Base-by-base conservation (phyloP, 2,329 filamentous ascomycete genomes). In the Orbilia quercus region DNA sequence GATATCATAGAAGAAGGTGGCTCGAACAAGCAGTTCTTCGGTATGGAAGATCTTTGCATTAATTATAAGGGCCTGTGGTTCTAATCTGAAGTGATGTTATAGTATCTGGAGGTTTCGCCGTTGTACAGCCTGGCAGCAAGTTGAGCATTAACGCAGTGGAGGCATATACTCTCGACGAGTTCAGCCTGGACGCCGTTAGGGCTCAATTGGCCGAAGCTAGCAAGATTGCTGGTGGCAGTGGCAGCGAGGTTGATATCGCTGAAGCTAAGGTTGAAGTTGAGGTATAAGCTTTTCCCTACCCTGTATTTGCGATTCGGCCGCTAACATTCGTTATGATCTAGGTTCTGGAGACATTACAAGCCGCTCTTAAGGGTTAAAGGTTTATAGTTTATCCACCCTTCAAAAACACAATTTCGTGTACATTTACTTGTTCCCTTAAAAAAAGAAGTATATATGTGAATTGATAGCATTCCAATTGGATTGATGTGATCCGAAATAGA, bases 251-350 rank as follows among this genome's bases (percentile, higher is more conserved):
- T 84, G 95, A 98, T 81, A 91, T 98, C 83, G 94, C 94, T 77
- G 95, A 99, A 88, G 95, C 95, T 78, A 98, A 97, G 88, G 94
- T 99, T 82, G 94, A 98, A 87, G 84, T 99, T 78, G 95, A 99
- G 92, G 94, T 96, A 83, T 81, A 85, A 54, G 11, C 16, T 6
- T 7, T 14, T 5, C 7, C 48, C 25, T 22, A 12, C 9, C 53
- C 16, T 28, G 11, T 36, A 25, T 38, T 9, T 9, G 11, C 31
- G 23, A 53, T 55, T n/a, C 54, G 51, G 25, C n/a, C 1, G 16
- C 40, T 54, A 23, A 42, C 34, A 47, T 12, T 22, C 2, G 22
- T 3, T 7, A 2, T n/a, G 55, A 28, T 55, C 47, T 76, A 93
- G 90, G 90, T 94, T 80, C 86, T 95, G 79, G 91, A 95, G 87